These are phyloP conservation scores for Gaertneriomyces semiglobifer DNA, from an alignment of 192 early-diverging fungal genomes.

Conservation along the genomic window DNA sequence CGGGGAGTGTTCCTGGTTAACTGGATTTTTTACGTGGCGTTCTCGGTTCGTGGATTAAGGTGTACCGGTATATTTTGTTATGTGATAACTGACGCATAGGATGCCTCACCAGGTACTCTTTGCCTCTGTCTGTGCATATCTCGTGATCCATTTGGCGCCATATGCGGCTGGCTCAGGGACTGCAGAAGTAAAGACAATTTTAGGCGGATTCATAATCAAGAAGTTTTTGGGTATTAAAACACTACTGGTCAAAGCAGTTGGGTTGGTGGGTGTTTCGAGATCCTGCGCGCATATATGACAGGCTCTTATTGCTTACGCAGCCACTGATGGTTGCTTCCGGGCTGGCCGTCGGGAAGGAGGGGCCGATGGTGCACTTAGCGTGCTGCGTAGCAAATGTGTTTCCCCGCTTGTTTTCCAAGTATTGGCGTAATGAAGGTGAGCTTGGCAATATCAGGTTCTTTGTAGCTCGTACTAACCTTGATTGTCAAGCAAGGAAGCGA, in stretches of 20 bases:
- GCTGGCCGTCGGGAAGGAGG: conserved; percentile 91
- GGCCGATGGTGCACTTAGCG: conserved; percentile 89
- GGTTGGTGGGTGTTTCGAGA: conserved; percentile 54
- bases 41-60: conserved; percentile 41
- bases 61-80: too few species aligned
- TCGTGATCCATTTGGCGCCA: conserved; percentile 75
- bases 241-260: conserved; percentile 79
- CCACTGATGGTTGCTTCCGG: conserved; percentile 83
- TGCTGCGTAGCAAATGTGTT: conserved; percentile 86
- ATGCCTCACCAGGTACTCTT: conserved; percentile 52
- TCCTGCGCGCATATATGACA: background rate
- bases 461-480: background rate
- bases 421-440: conserved; percentile 78
- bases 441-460: background rate
- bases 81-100: too few species aligned
- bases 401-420: conserved; percentile 85
- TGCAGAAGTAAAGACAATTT: conserved; percentile 89
- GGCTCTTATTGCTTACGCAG: conserved; percentile 27
- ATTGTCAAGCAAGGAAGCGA: conserved; percentile 71
- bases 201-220: conserved; percentile 90
- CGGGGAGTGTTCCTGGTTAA: conserved; percentile 58
- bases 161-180: conserved; percentile 95
- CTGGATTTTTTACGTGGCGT: conserved; percentile 73
- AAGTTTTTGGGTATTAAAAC: conserved; percentile 83
- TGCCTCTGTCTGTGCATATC: conserved; percentile 66